Conservation (phyloP, 805 yeast genomes). For the Pichia nanzhaoensis region DNA sequence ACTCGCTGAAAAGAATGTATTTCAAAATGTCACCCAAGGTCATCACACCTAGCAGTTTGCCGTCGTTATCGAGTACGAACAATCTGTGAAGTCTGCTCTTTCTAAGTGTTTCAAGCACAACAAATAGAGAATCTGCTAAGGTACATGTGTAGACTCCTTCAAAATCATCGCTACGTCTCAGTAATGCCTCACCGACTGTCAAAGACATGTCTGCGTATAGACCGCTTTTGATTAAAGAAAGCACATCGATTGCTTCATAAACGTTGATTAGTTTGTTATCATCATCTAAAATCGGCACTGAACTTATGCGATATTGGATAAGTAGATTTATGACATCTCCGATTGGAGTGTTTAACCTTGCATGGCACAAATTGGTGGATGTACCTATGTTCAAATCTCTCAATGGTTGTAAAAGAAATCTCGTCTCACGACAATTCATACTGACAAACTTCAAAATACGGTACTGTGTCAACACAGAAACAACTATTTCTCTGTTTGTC, state of each 20-base stretch:
- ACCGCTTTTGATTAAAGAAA: constrained; percentile 90
- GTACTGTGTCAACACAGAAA: constrained; percentile 91
- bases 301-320: constrained; percentile 74
- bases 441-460: constrained; percentile 93
- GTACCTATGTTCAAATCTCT: constrained; percentile 63
- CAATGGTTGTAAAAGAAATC: constrained; percentile 71
- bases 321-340: constrained; percentile 83
- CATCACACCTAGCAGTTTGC: constrained; percentile 72
- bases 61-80: constrained; percentile 83
- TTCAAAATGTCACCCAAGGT: constrained; percentile 86
- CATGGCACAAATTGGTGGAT: constrained; percentile 54
- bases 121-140: constrained; percentile 73
- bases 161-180: constrained; percentile 91
- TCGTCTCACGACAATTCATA: constrained; percentile 90
- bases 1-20: constrained; percentile 52
- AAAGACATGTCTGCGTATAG: constrained; percentile 83
- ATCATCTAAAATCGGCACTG: constrained; percentile 85
- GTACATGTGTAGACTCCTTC: constrained; percentile 98
- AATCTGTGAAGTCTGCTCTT: constrained; percentile 86
- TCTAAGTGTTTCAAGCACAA: constrained; percentile 88
- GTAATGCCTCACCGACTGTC: constrained; percentile 91
- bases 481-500: constrained; percentile 89
- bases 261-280: constrained; percentile 67
- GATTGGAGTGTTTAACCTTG: constrained; percentile 86
- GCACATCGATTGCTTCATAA: constrained; percentile 92